Conservation (phyloP, 352 stramenopile species). For the Aphanomyces stellatus region DNA sequence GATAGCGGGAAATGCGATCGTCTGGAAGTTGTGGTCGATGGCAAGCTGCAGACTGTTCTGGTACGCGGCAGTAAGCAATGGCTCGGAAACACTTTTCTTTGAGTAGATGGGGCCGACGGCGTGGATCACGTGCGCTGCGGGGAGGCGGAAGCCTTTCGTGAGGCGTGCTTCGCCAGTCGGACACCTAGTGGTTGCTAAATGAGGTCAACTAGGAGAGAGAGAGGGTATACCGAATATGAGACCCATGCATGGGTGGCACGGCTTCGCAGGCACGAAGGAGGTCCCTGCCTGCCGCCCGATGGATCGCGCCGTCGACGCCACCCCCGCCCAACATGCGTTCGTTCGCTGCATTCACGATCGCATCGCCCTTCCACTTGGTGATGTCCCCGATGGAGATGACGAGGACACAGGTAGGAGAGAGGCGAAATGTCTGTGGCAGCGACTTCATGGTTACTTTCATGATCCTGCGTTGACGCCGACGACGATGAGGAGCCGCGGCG, state of each 20-base stretch:
- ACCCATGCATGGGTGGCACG: neutral
- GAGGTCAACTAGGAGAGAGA: neutral
- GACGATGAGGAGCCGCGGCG: too few species aligned
- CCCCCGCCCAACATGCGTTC: constrained; percentile 18
- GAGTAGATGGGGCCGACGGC: constrained; percentile 13
- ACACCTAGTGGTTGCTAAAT: neutral
- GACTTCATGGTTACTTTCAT: too few species aligned
- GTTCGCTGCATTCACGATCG: constrained; percentile 22
- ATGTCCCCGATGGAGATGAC: constrained; percentile 18
- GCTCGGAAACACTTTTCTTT: neutral
- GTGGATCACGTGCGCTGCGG: constrained; percentile 19
- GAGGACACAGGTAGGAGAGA: neutral
- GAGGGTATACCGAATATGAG: neutral
- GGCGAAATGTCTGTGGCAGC: too few species aligned
- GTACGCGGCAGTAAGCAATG: constrained; percentile 11
- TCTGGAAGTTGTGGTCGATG: neutral
- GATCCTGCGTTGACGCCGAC: too few species aligned
- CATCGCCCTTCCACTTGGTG: constrained; percentile 17
- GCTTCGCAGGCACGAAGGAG: constrained; percentile 8
- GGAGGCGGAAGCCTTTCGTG: constrained; percentile 8
- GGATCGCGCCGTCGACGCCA: constrained; percentile 20
- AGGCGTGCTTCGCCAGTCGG: constrained; percentile 18
- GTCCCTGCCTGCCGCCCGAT: constrained; percentile 7
- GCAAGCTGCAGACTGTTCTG: neutral
- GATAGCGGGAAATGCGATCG: constrained; percentile 21